Evolutionary conservation across 2,329 filamentous ascomycete species (phyloP).

Genomic region (Colletotrichum eremochloae): DNA sequence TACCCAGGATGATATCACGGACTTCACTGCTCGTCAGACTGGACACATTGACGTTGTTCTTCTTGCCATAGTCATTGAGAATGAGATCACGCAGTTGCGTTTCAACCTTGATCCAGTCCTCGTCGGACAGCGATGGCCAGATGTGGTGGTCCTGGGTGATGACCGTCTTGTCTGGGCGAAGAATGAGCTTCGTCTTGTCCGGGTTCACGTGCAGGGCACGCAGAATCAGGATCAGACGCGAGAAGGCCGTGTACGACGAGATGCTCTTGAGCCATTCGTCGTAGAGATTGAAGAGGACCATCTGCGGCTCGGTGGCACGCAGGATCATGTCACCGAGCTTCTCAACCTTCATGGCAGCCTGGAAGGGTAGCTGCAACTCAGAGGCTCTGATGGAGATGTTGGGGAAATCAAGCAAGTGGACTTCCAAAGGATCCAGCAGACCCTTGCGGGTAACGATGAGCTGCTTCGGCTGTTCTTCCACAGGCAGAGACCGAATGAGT

Average conservation of each 20-base stretch:
- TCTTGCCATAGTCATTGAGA: conserved; percentile 98
- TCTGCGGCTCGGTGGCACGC: conserved; percentile 97
- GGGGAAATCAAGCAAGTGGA: conserved; percentile 97
- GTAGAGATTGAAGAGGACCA: conserved; percentile 99
- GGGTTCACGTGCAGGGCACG: conserved; percentile 97
- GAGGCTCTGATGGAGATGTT: conserved; percentile 99
- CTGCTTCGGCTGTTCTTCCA: conserved; percentile 99
- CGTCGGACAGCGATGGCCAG: conserved; percentile 93
- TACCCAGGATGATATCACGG: conserved; percentile 97
- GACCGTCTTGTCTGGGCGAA: conserved; percentile 96
- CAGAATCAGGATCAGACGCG: conserved; percentile 90
- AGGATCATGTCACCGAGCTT: conserved; percentile 99
- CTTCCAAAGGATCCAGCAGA: conserved; percentile 95
- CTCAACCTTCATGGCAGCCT: conserved; percentile 99
- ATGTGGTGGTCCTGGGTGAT: conserved; percentile 99
- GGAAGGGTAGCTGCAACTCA: conserved; percentile 96
- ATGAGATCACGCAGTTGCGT: conserved; percentile 95
- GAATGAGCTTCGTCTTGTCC: conserved; percentile 96
- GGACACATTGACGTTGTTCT: conserved; percentile 99
- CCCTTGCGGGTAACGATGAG: conserved; percentile 98
- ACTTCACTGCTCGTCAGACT: conserved; percentile 97
- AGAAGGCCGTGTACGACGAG: conserved; percentile 98
- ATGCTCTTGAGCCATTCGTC: conserved; percentile 99
- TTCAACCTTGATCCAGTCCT: conserved; percentile 99
- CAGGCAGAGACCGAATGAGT: conserved; percentile 92